Conservation (phyloP, 2,329 filamentous ascomycete species). For the Epichloe uncinata region DNA sequence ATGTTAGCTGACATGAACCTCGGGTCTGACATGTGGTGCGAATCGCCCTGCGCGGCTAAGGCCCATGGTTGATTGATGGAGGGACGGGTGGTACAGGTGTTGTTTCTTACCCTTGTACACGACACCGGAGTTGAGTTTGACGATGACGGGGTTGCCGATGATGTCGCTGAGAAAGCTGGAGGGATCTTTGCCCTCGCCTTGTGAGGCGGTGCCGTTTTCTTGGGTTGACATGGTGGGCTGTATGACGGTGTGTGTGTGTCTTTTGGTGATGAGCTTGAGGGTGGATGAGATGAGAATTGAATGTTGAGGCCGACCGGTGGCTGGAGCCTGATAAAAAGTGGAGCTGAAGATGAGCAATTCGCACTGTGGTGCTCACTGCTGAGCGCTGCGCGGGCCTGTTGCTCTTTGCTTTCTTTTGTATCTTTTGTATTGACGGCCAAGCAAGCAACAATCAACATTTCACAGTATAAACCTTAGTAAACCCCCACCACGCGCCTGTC, state of each 20-base stretch:
- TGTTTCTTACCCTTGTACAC: slow-evolving; percentile 72
- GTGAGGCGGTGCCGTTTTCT: slow-evolving; percentile 57
- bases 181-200: slow-evolving; percentile 74
- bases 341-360: neutral
- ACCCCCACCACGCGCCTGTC: neutral
- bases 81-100: neutral
- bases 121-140: slow-evolving; percentile 97
- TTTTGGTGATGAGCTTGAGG: neutral
- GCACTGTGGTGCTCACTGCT: neutral
- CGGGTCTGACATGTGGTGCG: neutral
- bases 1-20: neutral
- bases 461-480: neutral
- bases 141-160: slow-evolving; percentile 83
- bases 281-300: neutral
- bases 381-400: too few relatives aligned
- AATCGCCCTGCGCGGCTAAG: neutral
- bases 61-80: too few relatives aligned
- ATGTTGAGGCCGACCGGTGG: neutral
- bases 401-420: too few relatives aligned
- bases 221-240: slow-evolving; percentile 3
- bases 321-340: neutral
- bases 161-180: slow-evolving; percentile 90
- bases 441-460: neutral
- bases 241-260: neutral
- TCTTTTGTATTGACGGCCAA: too few relatives aligned